Evolutionary conservation across 306 rosid genomes (phyloP).

Genomic region (Prunus davidiana): DNA sequence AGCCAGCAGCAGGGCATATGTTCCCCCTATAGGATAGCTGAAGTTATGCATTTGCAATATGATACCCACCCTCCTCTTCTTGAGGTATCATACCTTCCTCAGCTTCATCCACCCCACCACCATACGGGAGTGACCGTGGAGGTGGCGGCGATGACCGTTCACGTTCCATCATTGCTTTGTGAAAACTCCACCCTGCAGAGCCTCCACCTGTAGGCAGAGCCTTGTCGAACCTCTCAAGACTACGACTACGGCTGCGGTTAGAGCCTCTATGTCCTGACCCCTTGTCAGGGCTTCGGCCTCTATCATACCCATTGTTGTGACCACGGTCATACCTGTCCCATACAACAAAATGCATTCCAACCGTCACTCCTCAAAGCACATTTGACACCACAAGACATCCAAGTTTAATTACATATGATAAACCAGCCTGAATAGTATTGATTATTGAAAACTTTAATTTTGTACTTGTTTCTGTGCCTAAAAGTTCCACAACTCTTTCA

Average conservation of each 20-base stretch:
- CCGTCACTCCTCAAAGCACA: conserved; percentile 10
- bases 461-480: background rate
- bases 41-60: background rate
- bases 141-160: conserved; percentile 28
- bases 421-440: background rate
- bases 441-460: background rate
- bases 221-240: conserved; percentile 52
- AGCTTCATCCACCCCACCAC: conserved; percentile 45
- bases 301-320: conserved; percentile 24
- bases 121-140: background rate
- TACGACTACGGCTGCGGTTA: conserved; percentile 63
- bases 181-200: conserved; percentile 56
- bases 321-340: conserved; percentile 46
- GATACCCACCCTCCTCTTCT: conserved; percentile 19
- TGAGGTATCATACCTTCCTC: conserved; percentile 74
- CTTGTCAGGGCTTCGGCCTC: conserved; percentile 58
- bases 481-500: background rate
- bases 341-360: conserved; percentile 7
- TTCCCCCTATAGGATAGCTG: background rate
- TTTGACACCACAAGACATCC: background rate
- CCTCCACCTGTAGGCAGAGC: conserved; percentile 28
- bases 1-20: background rate
- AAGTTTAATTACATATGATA: background rate
- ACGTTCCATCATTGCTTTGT: conserved; percentile 65
- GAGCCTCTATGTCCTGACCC: conserved; percentile 40